Base-by-base conservation (phyloP, 441 rosid genomes). In the Adansonia gregorii region DNA sequence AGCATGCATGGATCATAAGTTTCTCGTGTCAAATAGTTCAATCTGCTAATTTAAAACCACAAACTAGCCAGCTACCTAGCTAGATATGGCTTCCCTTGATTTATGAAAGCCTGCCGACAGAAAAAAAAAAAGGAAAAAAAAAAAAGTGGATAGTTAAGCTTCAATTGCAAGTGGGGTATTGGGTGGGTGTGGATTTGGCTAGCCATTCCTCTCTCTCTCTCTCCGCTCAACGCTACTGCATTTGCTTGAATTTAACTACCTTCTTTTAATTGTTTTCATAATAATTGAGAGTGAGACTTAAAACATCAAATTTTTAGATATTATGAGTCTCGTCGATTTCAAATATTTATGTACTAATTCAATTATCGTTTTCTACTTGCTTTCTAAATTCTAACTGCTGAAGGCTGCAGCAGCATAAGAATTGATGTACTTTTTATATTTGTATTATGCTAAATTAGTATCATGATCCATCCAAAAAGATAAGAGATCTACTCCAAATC, bases 161-260 rank as follows among this genome's bases (percentile, higher is more conserved):
- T 63, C 59, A 59, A 64, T 75, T 6, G 74, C 82, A 63, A 70
- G 76, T 76, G 70, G 82, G 79, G 76, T 54, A 76, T 54, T 51
- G 51, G 76, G 54, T 61, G 67, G 31, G 54, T 60, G 67, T 54
- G 67, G 19, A 51, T 59, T 70, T 69, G 58, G 72, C 54, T 69
- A 49, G 39, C 73, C 60, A 55, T 56, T 19, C 27, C 49, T 43
- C 63, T 6, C 1, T 22, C 19, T 39, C 60, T 55, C 60, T n/a
- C 60, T 55, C 60, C 1, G 0, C 27, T 58, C 31, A 58, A 58
- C 0, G 20, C 11, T 17, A 55, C 64, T 2, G 4, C 14, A 8
- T 58, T 20, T 20, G 63, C 63, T 20, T 58, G 31, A 58, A 58
- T 6, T n/a, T 5, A 58, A 58, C 59, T 46, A 27, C 35, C 8